Evolutionary conservation across 129 eudicot genomes (phyloP).

Genomic region (Flaveria sonorensis): DNA sequence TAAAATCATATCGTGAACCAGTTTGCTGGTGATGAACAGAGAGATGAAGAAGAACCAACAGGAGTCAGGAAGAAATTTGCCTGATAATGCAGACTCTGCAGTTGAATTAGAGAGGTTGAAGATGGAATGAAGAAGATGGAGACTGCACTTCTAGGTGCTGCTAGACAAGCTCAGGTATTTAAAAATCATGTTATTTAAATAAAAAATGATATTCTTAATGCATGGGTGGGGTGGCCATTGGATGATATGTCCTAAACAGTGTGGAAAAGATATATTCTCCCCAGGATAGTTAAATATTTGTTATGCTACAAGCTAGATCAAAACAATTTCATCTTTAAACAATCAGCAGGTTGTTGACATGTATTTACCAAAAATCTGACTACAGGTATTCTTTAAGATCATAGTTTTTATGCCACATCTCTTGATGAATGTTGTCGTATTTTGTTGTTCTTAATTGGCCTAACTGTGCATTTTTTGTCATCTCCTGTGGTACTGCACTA

Average conservation of each 20-base stretch:
- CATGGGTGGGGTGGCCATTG: slow-evolving; percentile 1
- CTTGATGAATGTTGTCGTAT: no score
- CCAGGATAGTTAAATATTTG: neutral
- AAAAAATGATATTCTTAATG: slow-evolving; percentile 11
- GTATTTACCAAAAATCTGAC: neutral
- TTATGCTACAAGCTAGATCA: slow-evolving; percentile 15
- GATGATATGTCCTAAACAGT: slow-evolving; percentile 10
- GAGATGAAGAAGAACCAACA: slow-evolving; percentile 28
- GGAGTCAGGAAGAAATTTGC: slow-evolving; percentile 42
- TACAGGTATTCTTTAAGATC: no score
- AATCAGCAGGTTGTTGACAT: slow-evolving; percentile 2
- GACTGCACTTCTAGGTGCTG: slow-evolving; percentile 83
- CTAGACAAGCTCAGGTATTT: slow-evolving; percentile 84
- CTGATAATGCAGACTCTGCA: slow-evolving; percentile 38
- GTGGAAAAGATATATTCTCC: neutral
- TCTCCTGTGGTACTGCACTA: neutral
- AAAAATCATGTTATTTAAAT: neutral
- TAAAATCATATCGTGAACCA: slow-evolving; percentile 30
- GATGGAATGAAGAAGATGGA: slow-evolving; percentile 91
- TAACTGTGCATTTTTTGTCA: neutral
- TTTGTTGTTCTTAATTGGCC: slow-evolving; percentile 14
- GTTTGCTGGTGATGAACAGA: slow-evolving; percentile 31
- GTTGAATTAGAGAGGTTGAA: slow-evolving; percentile 69
- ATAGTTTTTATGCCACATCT: no score
- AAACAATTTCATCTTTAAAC: slow-evolving; percentile 9